Conservation (phyloP, 2,329 filamentous ascomycete genomes). For the Conoideocrella luteorostrata region DNA sequence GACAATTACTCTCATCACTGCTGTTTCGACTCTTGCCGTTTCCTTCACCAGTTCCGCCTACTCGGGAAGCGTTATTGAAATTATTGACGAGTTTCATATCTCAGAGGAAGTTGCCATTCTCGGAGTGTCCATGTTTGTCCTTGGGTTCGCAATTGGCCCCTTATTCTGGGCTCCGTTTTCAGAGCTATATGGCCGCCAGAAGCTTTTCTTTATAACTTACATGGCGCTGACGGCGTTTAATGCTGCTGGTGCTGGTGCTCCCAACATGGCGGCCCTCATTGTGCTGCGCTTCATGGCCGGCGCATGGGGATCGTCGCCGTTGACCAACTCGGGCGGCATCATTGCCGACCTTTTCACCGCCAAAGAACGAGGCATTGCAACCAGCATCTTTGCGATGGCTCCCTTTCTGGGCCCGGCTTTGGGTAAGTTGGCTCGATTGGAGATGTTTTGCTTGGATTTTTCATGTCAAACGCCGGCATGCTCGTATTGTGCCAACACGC, state of each 20-base stretch:
- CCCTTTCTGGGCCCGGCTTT: conserved; percentile 57
- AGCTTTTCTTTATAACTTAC: conserved; percentile 54
- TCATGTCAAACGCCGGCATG: no score
- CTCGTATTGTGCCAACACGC: not conserved
- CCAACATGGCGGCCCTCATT: conserved; percentile 53
- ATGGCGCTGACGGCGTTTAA: conserved; percentile 54
- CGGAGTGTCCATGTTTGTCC: conserved; percentile 57
- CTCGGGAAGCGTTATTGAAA: conserved; percentile 47
- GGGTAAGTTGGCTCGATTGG: conserved; percentile 23
- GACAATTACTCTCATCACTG: conserved; percentile 56
- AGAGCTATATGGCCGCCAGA: conserved; percentile 56
- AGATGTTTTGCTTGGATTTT: no score
- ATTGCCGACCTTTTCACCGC: conserved; percentile 58
- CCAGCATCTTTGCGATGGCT: conserved; percentile 54
- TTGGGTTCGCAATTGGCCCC: conserved; percentile 56
- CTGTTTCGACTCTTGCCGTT: conserved; percentile 61
- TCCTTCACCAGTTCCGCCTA: conserved; percentile 65
- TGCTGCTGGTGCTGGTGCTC: conserved; percentile 48
- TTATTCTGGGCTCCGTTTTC: conserved; percentile 61
- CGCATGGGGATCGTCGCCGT: conserved; percentile 53
- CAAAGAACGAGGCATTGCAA: conserved; percentile 48
- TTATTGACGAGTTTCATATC: conserved; percentile 49
- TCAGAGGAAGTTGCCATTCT: conserved; percentile 48
- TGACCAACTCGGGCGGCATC: conserved; percentile 57
- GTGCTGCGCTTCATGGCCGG: conserved; percentile 65